Evolutionary conservation across 345 rosid genomes (phyloP).

Genomic region (Combretum micranthum): DNA sequence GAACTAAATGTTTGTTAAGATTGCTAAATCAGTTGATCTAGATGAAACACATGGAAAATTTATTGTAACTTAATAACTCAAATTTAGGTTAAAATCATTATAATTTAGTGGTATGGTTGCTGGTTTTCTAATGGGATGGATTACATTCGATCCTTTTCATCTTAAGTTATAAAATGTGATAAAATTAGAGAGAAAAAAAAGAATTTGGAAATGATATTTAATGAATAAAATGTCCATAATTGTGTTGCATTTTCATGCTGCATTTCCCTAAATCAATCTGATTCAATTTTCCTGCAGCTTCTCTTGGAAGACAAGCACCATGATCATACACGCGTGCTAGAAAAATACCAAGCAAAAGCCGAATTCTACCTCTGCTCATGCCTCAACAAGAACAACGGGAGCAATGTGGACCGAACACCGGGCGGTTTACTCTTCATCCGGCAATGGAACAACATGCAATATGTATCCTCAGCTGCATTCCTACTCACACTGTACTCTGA

Average conservation of each 20-base stretch:
- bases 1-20: too few relatives aligned
- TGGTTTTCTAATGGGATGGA: too few relatives aligned
- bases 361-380: slow-evolving; percentile 79
- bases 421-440: slow-evolving; percentile 73
- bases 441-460: slow-evolving; percentile 98
- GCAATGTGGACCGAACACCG: slow-evolving; percentile 58
- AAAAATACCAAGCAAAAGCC: slow-evolving; percentile 61
- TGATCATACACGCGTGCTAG: slow-evolving; percentile 30
- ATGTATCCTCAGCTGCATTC: slow-evolving; percentile 73
- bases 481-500: slow-evolving; percentile 75
- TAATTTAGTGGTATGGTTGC: too few relatives aligned
- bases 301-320: slow-evolving; percentile 38
- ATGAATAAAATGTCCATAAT: too few relatives aligned
- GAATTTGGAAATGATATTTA: too few relatives aligned
- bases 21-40: too few relatives aligned
- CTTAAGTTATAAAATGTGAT: too few relatives aligned
- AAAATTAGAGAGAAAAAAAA: too few relatives aligned
- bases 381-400: slow-evolving; percentile 52
- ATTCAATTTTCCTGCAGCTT: slow-evolving; percentile 28
- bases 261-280: not conserved
- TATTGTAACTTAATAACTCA: too few relatives aligned
- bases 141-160: too few relatives aligned
- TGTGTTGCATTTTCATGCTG: not conserved
- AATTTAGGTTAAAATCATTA: too few relatives aligned
- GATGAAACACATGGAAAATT: too few relatives aligned